These are phyloP conservation scores for Parietaria judaica DNA, from an alignment of 306 rosid species.

Conservation along the genomic window DNA sequence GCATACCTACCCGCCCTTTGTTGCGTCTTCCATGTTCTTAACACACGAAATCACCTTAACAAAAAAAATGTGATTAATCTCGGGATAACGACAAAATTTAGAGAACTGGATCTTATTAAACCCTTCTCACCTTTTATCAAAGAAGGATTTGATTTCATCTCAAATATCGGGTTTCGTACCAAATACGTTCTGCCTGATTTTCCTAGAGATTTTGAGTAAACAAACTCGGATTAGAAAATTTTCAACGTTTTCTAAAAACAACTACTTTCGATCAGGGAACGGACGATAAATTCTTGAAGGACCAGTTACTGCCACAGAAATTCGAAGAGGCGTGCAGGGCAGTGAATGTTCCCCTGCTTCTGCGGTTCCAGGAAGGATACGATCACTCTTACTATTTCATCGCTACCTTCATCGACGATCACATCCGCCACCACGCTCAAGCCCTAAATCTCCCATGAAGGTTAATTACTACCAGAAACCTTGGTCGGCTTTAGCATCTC, in stretches of 20 bases:
- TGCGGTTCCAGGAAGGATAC: conserved; percentile 74
- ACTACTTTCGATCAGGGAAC: conserved; percentile 49
- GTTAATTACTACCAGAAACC: conserved; percentile 18
- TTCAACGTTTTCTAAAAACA: not conserved
- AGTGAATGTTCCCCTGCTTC: conserved; percentile 50
- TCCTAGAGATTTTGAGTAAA: no score
- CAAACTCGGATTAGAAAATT: not conserved
- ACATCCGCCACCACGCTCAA: conserved; percentile 84
- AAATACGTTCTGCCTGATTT: no score
- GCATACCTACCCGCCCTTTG: no score
- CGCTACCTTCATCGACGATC: conserved; percentile 89
- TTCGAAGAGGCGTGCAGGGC: conserved; percentile 75
- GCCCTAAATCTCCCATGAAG: conserved; percentile 55
- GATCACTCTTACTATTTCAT: conserved; percentile 77
- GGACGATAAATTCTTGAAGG: conserved; percentile 67
- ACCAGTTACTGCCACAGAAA: conserved; percentile 68
- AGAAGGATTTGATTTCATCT: no score
- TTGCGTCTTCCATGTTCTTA: no score
- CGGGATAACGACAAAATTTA: no score
- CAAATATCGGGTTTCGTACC: not conserved
- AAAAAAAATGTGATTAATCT: no score
- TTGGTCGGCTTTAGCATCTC: conserved; percentile 8
- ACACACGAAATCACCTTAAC: no score
- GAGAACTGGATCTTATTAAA: no score
- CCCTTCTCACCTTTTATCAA: no score